phyloP scores from a whole-genome alignment of 164 flowering plant genomes.

The Santalum album region DNA sequence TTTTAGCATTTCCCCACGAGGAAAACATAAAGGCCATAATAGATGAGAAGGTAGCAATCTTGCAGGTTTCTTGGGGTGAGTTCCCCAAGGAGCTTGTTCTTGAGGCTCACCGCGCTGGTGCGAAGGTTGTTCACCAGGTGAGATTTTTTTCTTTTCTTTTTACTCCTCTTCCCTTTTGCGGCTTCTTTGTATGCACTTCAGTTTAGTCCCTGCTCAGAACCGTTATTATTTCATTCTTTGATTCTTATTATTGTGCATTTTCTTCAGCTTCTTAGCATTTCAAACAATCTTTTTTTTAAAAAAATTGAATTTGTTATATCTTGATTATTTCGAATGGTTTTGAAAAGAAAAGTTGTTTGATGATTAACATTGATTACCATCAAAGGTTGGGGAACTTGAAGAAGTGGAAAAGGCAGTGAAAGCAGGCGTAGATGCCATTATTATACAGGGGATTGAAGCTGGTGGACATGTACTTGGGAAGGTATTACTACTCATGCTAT shows the following conservation, averaged over 20 bases:
- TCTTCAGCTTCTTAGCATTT: too few relatives aligned
- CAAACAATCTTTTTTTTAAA: too few relatives aligned
- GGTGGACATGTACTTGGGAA: slow-evolving; percentile 94
- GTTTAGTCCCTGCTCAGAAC: too few relatives aligned
- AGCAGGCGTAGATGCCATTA: slow-evolving; percentile 83
- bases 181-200: neutral
- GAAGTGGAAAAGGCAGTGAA: slow-evolving; percentile 53
- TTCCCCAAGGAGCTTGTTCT: slow-evolving; percentile 52
- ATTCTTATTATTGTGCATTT: too few relatives aligned
- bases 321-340: too few relatives aligned
- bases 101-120: slow-evolving; percentile 74
- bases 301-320: too few relatives aligned
- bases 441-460: slow-evolving; percentile 89
- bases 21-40: slow-evolving; percentile 64
- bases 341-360: neutral
- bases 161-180: neutral
- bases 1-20: slow-evolving; percentile 75
- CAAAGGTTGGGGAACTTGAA: slow-evolving; percentile 68
- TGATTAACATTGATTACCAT: slow-evolving; percentile 6
- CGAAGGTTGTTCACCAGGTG: slow-evolving; percentile 82
- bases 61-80: slow-evolving; percentile 89
- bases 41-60: slow-evolving; percentile 66
- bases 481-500: slow-evolving; percentile 26
- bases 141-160: slow-evolving; percentile 20
- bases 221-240: too few relatives aligned